A percentile compares a stretch with the other conserved stretches of the same genome.
These are phyloP conservation scores for Xylaria grammica DNA, from an alignment of 495 filamentous ascomycete species.

Conservation along the genomic window DNA sequence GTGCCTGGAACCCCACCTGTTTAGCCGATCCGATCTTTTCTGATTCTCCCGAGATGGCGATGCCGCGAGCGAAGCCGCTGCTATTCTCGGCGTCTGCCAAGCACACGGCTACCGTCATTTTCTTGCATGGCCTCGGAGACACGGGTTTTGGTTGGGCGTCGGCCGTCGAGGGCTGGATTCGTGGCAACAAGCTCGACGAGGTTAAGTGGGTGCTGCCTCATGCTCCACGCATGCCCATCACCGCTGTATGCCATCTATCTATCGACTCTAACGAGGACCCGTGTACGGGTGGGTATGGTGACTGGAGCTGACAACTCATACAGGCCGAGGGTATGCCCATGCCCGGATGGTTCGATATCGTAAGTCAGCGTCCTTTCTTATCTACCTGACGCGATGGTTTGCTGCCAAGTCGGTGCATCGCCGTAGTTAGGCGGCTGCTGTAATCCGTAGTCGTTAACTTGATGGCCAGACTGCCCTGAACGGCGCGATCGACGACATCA, in stretches of 20 bases:
- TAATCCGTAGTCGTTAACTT: neutral
- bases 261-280: neutral
- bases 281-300: neutral
- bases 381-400: neutral
- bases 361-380: conserved; percentile 53
- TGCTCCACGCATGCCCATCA: conserved; percentile 89
- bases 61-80: conserved; percentile 48
- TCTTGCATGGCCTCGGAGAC: conserved; percentile 90
- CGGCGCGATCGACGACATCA: conserved; percentile 35
- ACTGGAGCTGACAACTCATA: conserved; percentile 12
- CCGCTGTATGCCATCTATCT: conserved; percentile 63
- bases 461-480: conserved; percentile 29
- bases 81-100: conserved; percentile 86
- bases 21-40: conserved; percentile 15
- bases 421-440: conserved; percentile 2
- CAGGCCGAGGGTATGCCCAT: conserved; percentile 82
- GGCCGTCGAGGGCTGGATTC: conserved; percentile 88
- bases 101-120: conserved; percentile 94
- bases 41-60: conserved; percentile 34
- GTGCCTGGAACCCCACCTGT: conserved; percentile 6
- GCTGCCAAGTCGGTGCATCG: neutral
- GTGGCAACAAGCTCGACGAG: conserved; percentile 81
- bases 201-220: conserved; percentile 93
- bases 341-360: conserved; percentile 94
- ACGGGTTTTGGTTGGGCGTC: conserved; percentile 76